Conservation (phyloP, 139 green algal genomes). For the Desmodesmus armatus region DNA sequence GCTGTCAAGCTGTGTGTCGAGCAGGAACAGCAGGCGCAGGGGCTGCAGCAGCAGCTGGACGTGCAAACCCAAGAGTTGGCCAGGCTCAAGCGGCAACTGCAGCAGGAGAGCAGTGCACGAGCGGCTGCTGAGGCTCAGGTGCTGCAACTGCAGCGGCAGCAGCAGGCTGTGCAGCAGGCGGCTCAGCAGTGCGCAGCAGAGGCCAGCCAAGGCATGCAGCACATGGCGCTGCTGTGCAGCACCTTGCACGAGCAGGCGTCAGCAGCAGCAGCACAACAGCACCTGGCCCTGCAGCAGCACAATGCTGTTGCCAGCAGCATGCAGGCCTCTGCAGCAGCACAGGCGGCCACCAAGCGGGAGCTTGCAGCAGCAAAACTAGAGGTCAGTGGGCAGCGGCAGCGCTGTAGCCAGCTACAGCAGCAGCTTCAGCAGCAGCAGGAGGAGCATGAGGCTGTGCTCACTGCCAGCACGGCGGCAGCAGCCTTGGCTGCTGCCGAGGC, state of each 20-base stretch:
- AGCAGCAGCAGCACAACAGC: neutral
- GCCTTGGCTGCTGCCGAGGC: too few relatives aligned
- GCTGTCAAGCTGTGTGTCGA: neutral
- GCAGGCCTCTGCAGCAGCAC: slow-evolving; percentile 13
- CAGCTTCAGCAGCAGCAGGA: neutral
- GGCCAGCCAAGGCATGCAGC: neutral
- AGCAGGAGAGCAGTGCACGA: neutral
- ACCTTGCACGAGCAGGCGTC: neutral
- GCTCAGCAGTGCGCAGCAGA: neutral
- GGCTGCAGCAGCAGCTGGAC: slow-evolving; percentile 1
- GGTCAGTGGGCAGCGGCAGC: too few relatives aligned
- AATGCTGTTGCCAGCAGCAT: neutral
- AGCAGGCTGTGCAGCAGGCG: neutral
- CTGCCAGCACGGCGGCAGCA: too few relatives aligned
- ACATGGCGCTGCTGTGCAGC: neutral
- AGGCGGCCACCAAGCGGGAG: neutral
- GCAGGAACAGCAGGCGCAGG: neutral
- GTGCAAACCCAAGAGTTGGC: neutral
- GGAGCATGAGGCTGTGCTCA: neutral
- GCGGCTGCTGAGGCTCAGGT: neutral
- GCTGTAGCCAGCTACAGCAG: too few relatives aligned
- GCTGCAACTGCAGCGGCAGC: neutral
- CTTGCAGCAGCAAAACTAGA: too few relatives aligned
- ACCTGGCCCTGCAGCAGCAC: neutral
- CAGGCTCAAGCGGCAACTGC: neutral